Evolutionary conservation across 306 rosid species (phyloP).

Genomic region (Inga oerstediana): DNA sequence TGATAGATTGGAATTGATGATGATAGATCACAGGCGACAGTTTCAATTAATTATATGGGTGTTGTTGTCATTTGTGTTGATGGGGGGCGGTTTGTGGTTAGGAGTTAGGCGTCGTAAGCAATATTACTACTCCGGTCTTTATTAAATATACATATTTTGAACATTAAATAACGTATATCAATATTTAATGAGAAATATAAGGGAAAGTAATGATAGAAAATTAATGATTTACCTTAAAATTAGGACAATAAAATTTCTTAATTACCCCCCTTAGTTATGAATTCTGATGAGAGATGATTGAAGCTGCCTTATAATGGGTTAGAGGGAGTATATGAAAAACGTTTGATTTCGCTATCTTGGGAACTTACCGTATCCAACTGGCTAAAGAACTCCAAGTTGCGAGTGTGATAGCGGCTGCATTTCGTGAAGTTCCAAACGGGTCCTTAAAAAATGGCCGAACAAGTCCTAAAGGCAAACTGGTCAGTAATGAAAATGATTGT

Average conservation of each 20-base stretch:
- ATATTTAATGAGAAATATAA: too few relatives aligned
- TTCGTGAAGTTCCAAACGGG: not conserved
- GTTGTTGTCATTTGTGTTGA: not conserved
- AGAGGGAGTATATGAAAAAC: not conserved
- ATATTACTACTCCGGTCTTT: not conserved
- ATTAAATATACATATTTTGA: too few relatives aligned
- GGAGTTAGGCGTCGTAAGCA: conserved; percentile 51
- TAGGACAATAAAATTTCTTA: too few relatives aligned
- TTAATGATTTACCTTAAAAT: too few relatives aligned
- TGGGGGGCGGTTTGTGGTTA: conserved; percentile 42
- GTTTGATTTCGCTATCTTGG: not conserved
- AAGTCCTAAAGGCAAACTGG: not conserved
- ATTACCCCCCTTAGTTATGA: too few relatives aligned
- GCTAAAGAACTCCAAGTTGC: not conserved
- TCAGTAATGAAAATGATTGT: not conserved
- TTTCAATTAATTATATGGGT: not conserved
- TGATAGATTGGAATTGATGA: not conserved
- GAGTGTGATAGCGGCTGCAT: not conserved
- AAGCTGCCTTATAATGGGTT: not conserved
- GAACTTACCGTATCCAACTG: not conserved
- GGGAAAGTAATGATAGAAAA: too few relatives aligned
- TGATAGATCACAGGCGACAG: not conserved
- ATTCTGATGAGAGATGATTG: too few relatives aligned
- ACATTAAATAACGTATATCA: too few relatives aligned
- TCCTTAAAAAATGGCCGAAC: not conserved